These are phyloP conservation scores for Mortierella sp. DNA, from an alignment of 371 early-diverging fungal genomes.

Conservation along the genomic window DNA sequence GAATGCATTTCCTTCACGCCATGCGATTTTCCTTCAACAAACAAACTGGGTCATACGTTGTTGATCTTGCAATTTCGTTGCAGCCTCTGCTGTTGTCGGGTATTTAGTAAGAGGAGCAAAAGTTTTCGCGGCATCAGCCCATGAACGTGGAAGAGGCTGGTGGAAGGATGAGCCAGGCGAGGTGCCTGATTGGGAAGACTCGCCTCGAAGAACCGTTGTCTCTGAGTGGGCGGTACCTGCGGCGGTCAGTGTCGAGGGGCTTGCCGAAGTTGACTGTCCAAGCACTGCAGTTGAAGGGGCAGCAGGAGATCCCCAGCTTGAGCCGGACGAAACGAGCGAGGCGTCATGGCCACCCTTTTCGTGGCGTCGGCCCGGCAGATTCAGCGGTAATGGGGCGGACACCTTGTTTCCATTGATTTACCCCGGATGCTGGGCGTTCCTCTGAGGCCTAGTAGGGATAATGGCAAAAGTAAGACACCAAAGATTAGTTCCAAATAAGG, in stretches of 20 bases:
- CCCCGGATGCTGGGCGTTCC: conserved; percentile 27
- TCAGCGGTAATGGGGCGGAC: conserved; percentile 48
- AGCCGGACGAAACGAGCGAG: conserved; percentile 33
- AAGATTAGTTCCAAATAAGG: too few relatives aligned
- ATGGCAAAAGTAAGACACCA: too few relatives aligned
- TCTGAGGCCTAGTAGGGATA: conserved; percentile 20
- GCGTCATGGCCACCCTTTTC: conserved; percentile 39
- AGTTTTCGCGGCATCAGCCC: conserved; percentile 34
- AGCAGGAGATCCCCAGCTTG: conserved; percentile 55
- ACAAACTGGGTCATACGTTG: conserved; percentile 25
- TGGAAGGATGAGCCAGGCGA: conserved; percentile 29
- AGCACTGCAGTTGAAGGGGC: conserved; percentile 23
- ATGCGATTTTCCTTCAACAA: background rate
- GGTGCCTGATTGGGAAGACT: conserved; percentile 33
- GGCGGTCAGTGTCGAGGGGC: conserved; percentile 30
- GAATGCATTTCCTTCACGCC: background rate
- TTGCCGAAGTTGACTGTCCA: conserved; percentile 21
- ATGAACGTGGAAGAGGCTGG: conserved; percentile 35
- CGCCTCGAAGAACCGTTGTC: conserved; percentile 19
- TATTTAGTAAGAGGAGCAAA: conserved; percentile 41
- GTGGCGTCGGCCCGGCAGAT: conserved; percentile 45
- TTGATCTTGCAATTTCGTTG: conserved; percentile 38
- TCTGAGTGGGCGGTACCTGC: conserved; percentile 23
- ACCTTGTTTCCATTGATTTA: conserved; percentile 42
- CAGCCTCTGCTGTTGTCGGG: conserved; percentile 56